Percentiles rank a stretch among this genome's conserved stretches.
These are phyloP conservation scores for Fusarium denticulatum DNA, from an alignment of 2,329 filamentous ascomycete species.

Conservation along the genomic window DNA sequence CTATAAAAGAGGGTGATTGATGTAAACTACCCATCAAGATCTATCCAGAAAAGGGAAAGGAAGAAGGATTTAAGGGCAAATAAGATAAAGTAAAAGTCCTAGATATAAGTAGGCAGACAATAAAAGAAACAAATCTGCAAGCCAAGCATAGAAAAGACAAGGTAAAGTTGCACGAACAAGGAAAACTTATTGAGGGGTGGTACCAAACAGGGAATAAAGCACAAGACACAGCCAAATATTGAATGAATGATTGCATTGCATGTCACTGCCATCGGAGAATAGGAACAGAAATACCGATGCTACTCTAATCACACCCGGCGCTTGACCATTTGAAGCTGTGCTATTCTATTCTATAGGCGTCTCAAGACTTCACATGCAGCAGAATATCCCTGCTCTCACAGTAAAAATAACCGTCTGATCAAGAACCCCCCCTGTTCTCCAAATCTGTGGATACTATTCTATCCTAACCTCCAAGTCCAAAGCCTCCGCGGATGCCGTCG, in stretches of 20 bases:
- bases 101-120: neutral
- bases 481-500: neutral
- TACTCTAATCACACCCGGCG: neutral
- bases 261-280: constrained; percentile 12
- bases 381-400: neutral
- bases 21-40: neutral
- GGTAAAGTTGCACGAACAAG: neutral
- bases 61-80: neutral
- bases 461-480: neutral
- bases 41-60: neutral
- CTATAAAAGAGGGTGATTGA: neutral
- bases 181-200: neutral
- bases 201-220: constrained; percentile 11
- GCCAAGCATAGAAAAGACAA: neutral
- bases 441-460: neutral
- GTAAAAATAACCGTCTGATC: neutral
- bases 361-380: neutral
- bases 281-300: neutral
- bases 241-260: neutral
- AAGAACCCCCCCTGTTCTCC: neutral
- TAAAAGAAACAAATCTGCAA: neutral
- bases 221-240: constrained; percentile 5
- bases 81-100: neutral
- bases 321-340: neutral
- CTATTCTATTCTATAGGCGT: neutral